Evolutionary conservation across 441 rosid genomes (phyloP).

Genomic region (Gossypium davidsonii): DNA sequence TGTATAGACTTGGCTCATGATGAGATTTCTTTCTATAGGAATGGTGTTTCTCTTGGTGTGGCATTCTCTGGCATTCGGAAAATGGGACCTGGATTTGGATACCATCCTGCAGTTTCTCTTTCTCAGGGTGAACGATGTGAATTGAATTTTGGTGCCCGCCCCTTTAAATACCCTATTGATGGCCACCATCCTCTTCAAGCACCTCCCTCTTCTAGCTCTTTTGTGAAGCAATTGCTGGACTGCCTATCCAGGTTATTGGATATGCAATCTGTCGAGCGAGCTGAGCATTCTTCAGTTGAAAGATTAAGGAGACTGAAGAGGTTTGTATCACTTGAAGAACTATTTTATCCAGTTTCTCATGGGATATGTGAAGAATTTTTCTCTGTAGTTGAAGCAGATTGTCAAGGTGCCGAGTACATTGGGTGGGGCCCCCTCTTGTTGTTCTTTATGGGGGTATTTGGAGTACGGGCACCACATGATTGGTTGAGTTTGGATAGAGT

Average conservation of each 20-base stretch:
- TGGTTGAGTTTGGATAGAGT: conserved; percentile 65
- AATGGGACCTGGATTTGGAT: conserved; percentile 77
- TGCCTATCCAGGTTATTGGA: conserved; percentile 74
- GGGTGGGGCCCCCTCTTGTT: conserved; percentile 74
- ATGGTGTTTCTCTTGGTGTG: conserved; percentile 79
- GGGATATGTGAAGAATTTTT: conserved; percentile 77
- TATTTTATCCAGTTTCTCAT: conserved; percentile 58
- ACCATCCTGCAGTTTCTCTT: conserved; percentile 89
- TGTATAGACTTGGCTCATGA: conserved; percentile 69
- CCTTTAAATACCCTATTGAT: conserved; percentile 65
- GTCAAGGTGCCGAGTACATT: conserved; percentile 52
- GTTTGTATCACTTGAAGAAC: conserved; percentile 63
- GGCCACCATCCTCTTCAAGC: conserved; percentile 71
- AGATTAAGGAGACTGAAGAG: conserved; percentile 68
- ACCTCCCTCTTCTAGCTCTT: conserved; percentile 44
- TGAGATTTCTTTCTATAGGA: conserved; percentile 76
- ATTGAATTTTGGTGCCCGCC: conserved; percentile 78
- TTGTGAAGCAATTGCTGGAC: conserved; percentile 50
- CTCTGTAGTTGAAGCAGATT: conserved; percentile 51
- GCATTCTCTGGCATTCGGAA: conserved; percentile 79
- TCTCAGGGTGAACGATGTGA: conserved; percentile 92
- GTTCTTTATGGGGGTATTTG: conserved; percentile 71
- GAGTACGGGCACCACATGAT: conserved; percentile 72
- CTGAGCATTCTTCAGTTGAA: conserved; percentile 52
- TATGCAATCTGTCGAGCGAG: conserved; percentile 41